A percentile compares a stretch with the other conserved stretches of the same genome.
These are phyloP conservation scores for Neoconidiobolus thromboides DNA, from an alignment of 371 early-diverging fungal species.

Conservation along the genomic window DNA sequence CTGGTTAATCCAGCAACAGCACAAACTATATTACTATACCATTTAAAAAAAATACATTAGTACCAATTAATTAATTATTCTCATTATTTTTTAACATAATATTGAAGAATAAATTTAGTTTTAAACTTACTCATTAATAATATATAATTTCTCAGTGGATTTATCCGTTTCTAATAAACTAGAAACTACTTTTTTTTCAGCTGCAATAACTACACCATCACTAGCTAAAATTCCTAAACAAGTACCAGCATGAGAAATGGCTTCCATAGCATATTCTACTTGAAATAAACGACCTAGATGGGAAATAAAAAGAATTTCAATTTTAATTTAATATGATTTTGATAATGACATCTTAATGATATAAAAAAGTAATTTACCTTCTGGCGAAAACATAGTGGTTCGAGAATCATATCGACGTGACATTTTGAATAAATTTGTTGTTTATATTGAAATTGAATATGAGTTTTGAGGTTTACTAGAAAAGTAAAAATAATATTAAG, in stretches of 20 bases:
- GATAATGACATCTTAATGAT: not conserved
- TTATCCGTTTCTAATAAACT: conserved; percentile 71
- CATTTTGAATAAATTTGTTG: conserved; percentile 20
- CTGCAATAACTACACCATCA: conserved; percentile 94
- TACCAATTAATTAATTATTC: no score
- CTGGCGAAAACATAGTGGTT: conserved; percentile 96
- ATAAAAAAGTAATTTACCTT: conserved; percentile 38
- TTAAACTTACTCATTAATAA: conserved; percentile 61
- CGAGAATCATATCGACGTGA: conserved; percentile 93
- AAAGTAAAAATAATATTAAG: no score
- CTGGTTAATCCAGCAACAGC: conserved; percentile 98
- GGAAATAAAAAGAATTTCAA: not conserved
- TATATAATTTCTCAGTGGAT: conserved; percentile 92
- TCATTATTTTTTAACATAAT: no score
- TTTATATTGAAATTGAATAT: no score
- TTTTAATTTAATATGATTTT: not conserved
- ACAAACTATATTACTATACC: conserved; percentile 60
- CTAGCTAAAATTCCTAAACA: conserved; percentile 81
- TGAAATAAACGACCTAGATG: conserved; percentile 90
- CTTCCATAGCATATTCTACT: conserved; percentile 98
- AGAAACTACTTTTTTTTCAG: conserved; percentile 89
- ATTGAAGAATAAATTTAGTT: no score
- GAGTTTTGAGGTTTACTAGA: no score
- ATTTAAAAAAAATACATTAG: not conserved
- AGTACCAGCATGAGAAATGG: conserved; percentile 95